Evolutionary conservation across 1,284 basidiomycete genomes (phyloP), one percentile per base, ranked within the genome.

Genomic region (Sanghuangporus baumii): DNA sequence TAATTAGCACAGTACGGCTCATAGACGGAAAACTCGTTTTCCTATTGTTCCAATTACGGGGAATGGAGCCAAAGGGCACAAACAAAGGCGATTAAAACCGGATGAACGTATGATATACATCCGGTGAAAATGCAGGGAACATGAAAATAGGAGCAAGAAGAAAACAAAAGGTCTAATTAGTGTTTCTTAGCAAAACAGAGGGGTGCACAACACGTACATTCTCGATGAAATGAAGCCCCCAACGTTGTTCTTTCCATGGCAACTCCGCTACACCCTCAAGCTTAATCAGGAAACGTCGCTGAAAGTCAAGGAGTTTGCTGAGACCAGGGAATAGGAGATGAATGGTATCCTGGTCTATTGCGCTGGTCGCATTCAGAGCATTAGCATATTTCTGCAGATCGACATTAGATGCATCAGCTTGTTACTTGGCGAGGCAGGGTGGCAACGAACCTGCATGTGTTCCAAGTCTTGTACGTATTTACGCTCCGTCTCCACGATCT

Each of bases 401-500:
- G 40, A n/a, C 23, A 37, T 16, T 41, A 48, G 31, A 56, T 26
- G 16, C 23, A 41, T 50, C 23, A 50, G 59, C 18, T 31, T 52
- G 56, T 61, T 65, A 48, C 70, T 20, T 71, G 58, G 58, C 54
- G 18, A 60, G 63, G 60, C 60, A 59, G 31, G 26, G 64, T 55
- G 40, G 55, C 26, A 46, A 72, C 85, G 70, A 68, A 92, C 93
- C 85, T 96, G 94, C 82, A 99, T 89, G 70, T 96, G 89, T 75
- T 99, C 97, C 62, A 99, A 80, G 76, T 99, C 96, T 74, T 96
- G 93, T 16, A 99, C 96, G 74, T 96, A 99, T 78, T 97, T 98
- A 60, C 96, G 87, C 75, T 99, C 97, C 3, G 93, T 96, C 72
- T 94, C 92, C 57, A 97, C 85, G 68, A 96, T 87, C 75, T 97